Percentiles rank a stretch among this genome's conserved stretches.
phyloP scores from a whole-genome alignment of 306 rosid genomes.

The Dryas octopetala region DNA sequence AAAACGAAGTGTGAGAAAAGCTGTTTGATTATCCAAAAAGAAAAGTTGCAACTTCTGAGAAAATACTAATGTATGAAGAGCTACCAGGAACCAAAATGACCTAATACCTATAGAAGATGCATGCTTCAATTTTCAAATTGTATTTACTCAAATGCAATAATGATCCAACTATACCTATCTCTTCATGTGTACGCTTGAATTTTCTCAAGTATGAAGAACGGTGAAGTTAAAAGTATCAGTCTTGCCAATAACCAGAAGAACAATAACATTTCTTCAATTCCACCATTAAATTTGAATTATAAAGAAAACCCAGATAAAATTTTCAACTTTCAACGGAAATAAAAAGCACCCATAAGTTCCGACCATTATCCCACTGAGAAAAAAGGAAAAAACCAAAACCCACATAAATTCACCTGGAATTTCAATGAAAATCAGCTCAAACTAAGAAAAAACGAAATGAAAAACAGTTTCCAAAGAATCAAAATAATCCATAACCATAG shows the following conservation, averaged over 20 bases:
- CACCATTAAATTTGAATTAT: constrained; percentile 3
- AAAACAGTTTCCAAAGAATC: constrained; percentile 2
- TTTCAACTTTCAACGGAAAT: constrained; percentile 5
- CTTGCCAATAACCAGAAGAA: not conserved
- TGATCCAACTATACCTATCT: not conserved
- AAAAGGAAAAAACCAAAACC: not conserved
- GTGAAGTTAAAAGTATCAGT: not conserved
- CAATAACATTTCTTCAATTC: not conserved
- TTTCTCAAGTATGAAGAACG: not conserved
- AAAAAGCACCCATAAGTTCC: not conserved
- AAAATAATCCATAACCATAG: not conserved
- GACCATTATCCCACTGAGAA: not conserved
- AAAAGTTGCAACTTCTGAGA: not conserved
- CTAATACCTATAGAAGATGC: not conserved
- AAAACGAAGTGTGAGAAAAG: constrained; percentile 22
- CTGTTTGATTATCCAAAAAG: not conserved
- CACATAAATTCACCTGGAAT: not conserved
- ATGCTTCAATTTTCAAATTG: not conserved
- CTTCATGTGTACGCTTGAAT: too few relatives aligned
- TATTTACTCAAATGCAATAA: not conserved
- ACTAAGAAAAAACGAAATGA: not conserved
- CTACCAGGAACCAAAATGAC: not conserved
- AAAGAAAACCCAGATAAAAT: constrained; percentile 19
- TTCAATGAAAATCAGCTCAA: constrained; percentile 23
- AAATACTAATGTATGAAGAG: not conserved